Base-by-base conservation (phyloP, 129 eudicot species). In the Solidago caesia region DNA sequence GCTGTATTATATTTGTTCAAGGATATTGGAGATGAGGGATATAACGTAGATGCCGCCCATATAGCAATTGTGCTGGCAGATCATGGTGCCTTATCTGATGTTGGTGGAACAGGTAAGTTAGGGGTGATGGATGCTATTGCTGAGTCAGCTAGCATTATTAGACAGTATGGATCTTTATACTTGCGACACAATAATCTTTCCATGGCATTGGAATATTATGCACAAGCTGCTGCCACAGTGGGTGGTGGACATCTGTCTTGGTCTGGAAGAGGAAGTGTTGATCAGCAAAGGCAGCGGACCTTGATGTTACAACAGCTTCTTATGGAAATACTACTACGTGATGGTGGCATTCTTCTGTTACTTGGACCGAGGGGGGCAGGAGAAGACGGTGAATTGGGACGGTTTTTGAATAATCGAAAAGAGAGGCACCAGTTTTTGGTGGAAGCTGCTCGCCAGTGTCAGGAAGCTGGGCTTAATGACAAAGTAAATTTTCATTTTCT, bases 391-490 rank as follows among this genome's bases (percentile, higher is more conserved):
- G 89, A 93, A 69, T 72, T 93, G 46, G 84, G 85, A 8, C 81
- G 97, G 73, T 85, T 90, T 80, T 84, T 90, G 70, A 80, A 68
- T 44, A 92, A 93, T 84, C 84, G 79, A 41, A 82, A 82, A 58
- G 72, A 81, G 44, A 83, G 91, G 70, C 85, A 80, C 42, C 96
- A 90, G 85, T 90, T 93, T 87, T 74, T 93, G 84, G 77, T 90
- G 75, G 93, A 93, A 86, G 97, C 96, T 72, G 96, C 98, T 80
- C 89, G 89, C 45, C 89, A 88, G 68, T 93, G 98, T 84, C 93
- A 85, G 83, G 96, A 90, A 79, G 85, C 89, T 52, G 97, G 97
- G 59, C 86, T 93, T 72, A 90, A 88, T 77, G 98, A 93, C 67
- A 88, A 93, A 67, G 98, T 90, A 90, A 78, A 44, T 10, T 29